Base-by-base conservation (phyloP, 805 yeast genomes). In the Suhomyces prunicola region DNA sequence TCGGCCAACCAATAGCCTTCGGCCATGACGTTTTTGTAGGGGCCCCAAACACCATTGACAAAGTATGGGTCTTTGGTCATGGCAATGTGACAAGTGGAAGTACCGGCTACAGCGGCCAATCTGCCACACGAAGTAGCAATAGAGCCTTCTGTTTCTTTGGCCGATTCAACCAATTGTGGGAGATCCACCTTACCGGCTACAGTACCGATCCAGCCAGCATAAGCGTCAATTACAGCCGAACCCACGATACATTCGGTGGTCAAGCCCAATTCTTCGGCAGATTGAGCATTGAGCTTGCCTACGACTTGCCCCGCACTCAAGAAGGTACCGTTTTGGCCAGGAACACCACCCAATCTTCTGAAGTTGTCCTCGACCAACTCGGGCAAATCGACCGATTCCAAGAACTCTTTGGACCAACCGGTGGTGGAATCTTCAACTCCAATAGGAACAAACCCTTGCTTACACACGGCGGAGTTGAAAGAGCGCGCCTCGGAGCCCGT, bases 21-120 rank as follows among this genome's bases (percentile, higher is more conserved):
- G n/a, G 96, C 88, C 76, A 93, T 80, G 5, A 90, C 96, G 69
- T 92, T 97, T 63, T 91, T 81, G 72, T 94, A 94, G 2, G 99
- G 99, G 12, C 99, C 99, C 99, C 99, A 94, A 33, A 94, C 97
- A 55, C 99, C 99, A 44, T 90, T 84, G 8, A 93, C 98, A 67
- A 93, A 92, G 44, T 90, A 83, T 0, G 97, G 88, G 29, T 89
- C 86, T 55, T 82, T 80, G 27, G 96, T 87, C 79, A 93, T 79
- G 53, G 90, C 91, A 61, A 94, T 85, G 70, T 94, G 98, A 67
- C 99, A 94, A 1, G 99, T 94, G 1, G 97, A 91, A 5, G 99
- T 94, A 55, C 99, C 99, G 0, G 99, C 98, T 19, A 94, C 97
- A 2, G 97, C 97, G 13, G 99, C 98, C 59, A 94, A 78, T 61